Conservation (phyloP, 495 filamentous ascomycete genomes). For the Podospora comata region DNA sequence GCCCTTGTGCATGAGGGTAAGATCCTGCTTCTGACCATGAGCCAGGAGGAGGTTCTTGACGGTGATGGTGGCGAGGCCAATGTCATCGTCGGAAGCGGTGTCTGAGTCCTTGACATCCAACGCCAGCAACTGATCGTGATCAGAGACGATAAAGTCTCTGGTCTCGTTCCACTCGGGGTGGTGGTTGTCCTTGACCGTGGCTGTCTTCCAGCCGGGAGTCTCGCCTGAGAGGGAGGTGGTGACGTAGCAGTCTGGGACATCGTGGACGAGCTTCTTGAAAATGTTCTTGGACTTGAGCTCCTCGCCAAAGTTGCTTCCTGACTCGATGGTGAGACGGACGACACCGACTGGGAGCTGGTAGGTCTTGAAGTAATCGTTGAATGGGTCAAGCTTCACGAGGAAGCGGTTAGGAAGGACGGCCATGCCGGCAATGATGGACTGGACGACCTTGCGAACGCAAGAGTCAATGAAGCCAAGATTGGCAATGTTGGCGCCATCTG, state of each 20-base stretch:
- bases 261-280: conserved; percentile 33
- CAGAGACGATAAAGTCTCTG: conserved; percentile 39
- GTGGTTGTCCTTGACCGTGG: conserved; percentile 34
- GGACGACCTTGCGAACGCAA: conserved; percentile 35
- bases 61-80: conserved; percentile 38
- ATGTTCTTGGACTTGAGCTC: conserved; percentile 27
- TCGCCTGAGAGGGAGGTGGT: conserved; percentile 33
- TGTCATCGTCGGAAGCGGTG: conserved; percentile 38
- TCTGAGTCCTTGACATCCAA: conserved; percentile 41
- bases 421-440: conserved; percentile 40
- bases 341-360: conserved; percentile 41
- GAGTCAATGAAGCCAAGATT: conserved; percentile 36
- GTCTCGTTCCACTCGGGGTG: conserved; percentile 44
- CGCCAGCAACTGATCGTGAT: conserved; percentile 38
- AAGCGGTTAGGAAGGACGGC: conserved; percentile 44
- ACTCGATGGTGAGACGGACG: conserved; percentile 41
- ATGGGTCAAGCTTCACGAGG: conserved; percentile 41
- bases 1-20: conserved; percentile 35
- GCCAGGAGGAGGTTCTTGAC: conserved; percentile 36
- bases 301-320: conserved; percentile 33
- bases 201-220: conserved; percentile 38
- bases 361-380: conserved; percentile 43
- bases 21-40: conserved; percentile 34
- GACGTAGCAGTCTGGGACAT: conserved; percentile 41
- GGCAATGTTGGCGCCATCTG: conserved; percentile 41